These are phyloP conservation scores for Keithomyces neogunnii DNA, from an alignment of 2,329 filamentous ascomycete species.

Conservation along the genomic window DNA sequence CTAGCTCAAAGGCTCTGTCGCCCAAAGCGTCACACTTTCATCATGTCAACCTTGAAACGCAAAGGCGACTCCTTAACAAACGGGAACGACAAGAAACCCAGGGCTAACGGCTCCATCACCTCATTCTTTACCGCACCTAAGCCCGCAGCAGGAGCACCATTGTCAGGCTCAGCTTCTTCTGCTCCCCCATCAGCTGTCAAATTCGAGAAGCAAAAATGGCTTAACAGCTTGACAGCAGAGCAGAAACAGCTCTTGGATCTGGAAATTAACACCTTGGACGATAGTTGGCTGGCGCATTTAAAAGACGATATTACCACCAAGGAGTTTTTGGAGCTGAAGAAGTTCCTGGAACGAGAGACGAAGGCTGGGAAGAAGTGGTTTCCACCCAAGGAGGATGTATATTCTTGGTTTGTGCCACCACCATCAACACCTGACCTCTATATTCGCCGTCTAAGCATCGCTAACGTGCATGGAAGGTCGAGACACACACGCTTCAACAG, in stretches of 20 bases:
- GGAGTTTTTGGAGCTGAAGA: constrained; percentile 81
- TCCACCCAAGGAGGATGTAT: constrained; percentile 80
- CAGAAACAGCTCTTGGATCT: constrained; percentile 75
- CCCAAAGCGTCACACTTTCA: constrained; percentile 7
- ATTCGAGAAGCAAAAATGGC: constrained; percentile 89
- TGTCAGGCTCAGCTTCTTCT: constrained; percentile 24
- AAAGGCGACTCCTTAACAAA: constrained; percentile 45
- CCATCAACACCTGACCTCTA: neutral
- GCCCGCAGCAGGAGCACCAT: constrained; percentile 22
- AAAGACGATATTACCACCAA: constrained; percentile 75
- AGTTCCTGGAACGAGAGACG: constrained; percentile 74
- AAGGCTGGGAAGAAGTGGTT: constrained; percentile 70
- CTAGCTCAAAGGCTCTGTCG: neutral
- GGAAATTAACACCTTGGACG: constrained; percentile 86
- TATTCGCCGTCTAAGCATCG: neutral
- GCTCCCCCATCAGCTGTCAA: constrained; percentile 47
- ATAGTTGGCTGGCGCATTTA: constrained; percentile 82
- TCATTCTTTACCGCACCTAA: constrained; percentile 76
- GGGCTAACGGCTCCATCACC: constrained; percentile 70
- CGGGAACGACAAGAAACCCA: constrained; percentile 58
- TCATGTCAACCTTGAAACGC: constrained; percentile 56
- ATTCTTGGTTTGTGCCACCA: constrained; percentile 66
- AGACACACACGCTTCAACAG: constrained; percentile 80
- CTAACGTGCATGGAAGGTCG: constrained; percentile 52
- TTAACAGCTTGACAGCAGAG: constrained; percentile 68